Conservation (phyloP, 2,329 filamentous ascomycete species). For the Arthrinium phaeospermum region DNA sequence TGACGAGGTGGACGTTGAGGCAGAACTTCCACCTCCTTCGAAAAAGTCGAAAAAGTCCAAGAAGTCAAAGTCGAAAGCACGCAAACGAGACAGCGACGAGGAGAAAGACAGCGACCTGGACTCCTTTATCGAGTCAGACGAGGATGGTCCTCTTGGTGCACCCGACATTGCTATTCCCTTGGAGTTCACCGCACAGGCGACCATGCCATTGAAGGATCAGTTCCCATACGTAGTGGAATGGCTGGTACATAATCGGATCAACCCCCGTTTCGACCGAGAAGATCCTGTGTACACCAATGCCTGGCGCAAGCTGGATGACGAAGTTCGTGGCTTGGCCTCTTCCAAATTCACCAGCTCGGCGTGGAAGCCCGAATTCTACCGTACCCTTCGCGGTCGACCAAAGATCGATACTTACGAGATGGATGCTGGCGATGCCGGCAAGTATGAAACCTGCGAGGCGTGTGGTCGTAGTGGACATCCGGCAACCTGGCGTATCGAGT, state of each 20-base stretch:
- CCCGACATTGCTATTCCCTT: slow-evolving; percentile 67
- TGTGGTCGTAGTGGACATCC: slow-evolving; percentile 74
- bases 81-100: slow-evolving; percentile 30
- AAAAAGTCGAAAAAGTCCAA: slow-evolving; percentile 18
- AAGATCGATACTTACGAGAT: slow-evolving; percentile 58
- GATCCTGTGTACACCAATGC: slow-evolving; percentile 71
- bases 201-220: slow-evolving; percentile 72
- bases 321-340: slow-evolving; percentile 69
- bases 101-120: slow-evolving; percentile 46
- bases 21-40: slow-evolving; percentile 32
- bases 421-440: slow-evolving; percentile 42
- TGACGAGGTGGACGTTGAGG: slow-evolving; percentile 38
- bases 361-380: slow-evolving; percentile 72
- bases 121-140: slow-evolving; percentile 71
- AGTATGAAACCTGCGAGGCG: slow-evolving; percentile 65
- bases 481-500: slow-evolving; percentile 66
- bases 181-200: slow-evolving; percentile 69
- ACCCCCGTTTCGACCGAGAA: slow-evolving; percentile 67
- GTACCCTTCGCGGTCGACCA: slow-evolving; percentile 69
- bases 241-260: slow-evolving; percentile 81
- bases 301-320: slow-evolving; percentile 74
- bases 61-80: slow-evolving; percentile 21
- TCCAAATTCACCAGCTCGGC: slow-evolving; percentile 75
- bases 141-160: slow-evolving; percentile 61
- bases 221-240: slow-evolving; percentile 79